A percentile compares a stretch with the other conserved stretches of the same genome.
phyloP scores from a whole-genome alignment of 2,329 filamentous ascomycete species.

The Nemania sp. region DNA sequence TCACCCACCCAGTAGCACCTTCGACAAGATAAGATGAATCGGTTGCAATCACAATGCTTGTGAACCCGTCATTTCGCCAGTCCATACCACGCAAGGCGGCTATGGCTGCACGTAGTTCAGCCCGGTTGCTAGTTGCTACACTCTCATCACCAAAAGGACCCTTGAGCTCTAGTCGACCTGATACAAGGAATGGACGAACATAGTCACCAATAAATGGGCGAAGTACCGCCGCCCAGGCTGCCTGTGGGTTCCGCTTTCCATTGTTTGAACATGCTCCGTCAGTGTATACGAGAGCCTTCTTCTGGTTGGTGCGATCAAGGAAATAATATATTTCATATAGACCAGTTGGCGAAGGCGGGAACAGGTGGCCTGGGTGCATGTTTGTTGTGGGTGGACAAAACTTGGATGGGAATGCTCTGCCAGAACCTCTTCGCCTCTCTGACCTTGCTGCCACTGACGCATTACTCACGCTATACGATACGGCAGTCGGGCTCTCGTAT shows the following conservation, averaged over 20 bases:
- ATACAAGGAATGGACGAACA: constrained; percentile 24
- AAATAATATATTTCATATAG: constrained; percentile 26
- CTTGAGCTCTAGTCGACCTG: constrained; percentile 35
- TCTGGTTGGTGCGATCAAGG: constrained; percentile 28
- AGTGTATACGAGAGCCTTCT: constrained; percentile 34
- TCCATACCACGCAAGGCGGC: constrained; percentile 58
- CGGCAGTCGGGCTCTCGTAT: constrained; percentile 23
- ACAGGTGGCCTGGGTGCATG: constrained; percentile 25
- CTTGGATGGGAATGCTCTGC: constrained; percentile 34
- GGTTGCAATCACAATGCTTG: constrained; percentile 62
- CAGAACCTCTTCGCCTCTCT: constrained; percentile 36
- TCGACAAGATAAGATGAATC: constrained; percentile 64
- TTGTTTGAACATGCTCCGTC: constrained; percentile 37
- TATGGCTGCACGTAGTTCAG: constrained; percentile 64
- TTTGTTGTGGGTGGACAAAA: constrained; percentile 21
- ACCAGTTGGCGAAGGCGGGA: constrained; percentile 26
- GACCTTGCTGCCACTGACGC: constrained; percentile 1
- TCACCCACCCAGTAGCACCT: constrained; percentile 57
- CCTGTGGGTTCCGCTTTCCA: constrained; percentile 32
- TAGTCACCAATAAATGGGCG: constrained; percentile 26
- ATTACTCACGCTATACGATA: constrained; percentile 18
- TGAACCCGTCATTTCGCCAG: constrained; percentile 57
- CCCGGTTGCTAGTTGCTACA: constrained; percentile 55
- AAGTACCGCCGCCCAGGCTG: constrained; percentile 33
- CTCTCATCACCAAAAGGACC: constrained; percentile 37